phyloP scores from a whole-genome alignment of 2,329 filamentous ascomycete genomes.

The Alternaria rosae region DNA sequence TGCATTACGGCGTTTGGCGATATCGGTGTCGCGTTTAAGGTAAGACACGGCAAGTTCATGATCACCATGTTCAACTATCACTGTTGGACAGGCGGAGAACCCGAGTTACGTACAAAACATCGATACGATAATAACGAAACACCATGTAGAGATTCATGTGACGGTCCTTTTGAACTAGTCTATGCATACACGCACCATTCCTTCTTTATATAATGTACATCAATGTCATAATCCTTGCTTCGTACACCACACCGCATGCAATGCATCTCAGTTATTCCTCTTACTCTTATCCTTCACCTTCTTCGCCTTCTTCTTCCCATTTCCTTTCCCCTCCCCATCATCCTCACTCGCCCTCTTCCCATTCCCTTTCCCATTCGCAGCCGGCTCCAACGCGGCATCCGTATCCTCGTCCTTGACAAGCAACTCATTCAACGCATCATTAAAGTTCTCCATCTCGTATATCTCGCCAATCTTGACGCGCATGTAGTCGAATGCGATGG shows the following conservation, averaged over 20 bases:
- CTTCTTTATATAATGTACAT: background rate
- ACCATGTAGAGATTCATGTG: too few species aligned
- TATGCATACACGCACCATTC: background rate
- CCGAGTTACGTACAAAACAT: too few species aligned
- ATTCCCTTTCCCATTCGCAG: slow-evolving; percentile 35
- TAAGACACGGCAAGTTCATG: too few species aligned
- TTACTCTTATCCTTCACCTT: slow-evolving; percentile 38
- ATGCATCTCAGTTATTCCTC: slow-evolving; percentile 33
- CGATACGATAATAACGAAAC: too few species aligned
- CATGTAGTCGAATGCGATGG: slow-evolving; percentile 84
- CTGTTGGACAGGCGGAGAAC: too few species aligned
- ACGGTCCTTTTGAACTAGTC: background rate
- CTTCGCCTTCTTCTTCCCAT: slow-evolving; percentile 36
- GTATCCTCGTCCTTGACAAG: slow-evolving; percentile 52
- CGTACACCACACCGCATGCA: background rate
- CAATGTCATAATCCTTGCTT: background rate
- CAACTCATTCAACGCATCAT: slow-evolving; percentile 66
- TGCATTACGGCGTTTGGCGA: background rate
- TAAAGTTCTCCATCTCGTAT: slow-evolving; percentile 68
- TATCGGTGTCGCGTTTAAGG: too few species aligned
- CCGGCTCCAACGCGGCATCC: slow-evolving; percentile 15
- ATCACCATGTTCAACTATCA: too few species aligned
- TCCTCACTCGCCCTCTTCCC: slow-evolving; percentile 43
- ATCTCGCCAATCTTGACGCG: slow-evolving; percentile 74
- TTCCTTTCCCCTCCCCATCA: slow-evolving; percentile 27